These are phyloP conservation scores for Logfia minima DNA, from an alignment of 129 eudicot species.

Conservation along the genomic window DNA sequence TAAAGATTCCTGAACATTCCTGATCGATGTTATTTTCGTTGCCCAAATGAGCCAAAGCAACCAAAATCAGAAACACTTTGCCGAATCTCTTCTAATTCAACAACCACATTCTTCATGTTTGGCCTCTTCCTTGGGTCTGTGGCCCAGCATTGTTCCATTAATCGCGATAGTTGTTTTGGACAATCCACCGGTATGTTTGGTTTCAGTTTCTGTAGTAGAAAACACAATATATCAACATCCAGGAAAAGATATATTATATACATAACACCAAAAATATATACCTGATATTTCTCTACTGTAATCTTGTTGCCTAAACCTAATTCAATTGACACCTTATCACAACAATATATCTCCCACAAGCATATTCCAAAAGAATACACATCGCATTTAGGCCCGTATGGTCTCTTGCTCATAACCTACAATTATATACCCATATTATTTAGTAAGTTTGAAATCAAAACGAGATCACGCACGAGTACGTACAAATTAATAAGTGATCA, in stretches of 20 bases:
- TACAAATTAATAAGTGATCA: neutral
- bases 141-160: constrained; percentile 49
- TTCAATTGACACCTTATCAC: constrained; percentile 39
- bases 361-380: constrained; percentile 53
- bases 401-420: constrained; percentile 35
- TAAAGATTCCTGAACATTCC: too few relatives aligned
- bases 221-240: neutral
- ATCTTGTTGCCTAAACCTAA: constrained; percentile 29
- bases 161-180: constrained; percentile 34
- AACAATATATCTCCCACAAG: constrained; percentile 53
- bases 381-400: constrained; percentile 42
- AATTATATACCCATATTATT: neutral
- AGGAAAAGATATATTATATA: neutral
- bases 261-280: neutral
- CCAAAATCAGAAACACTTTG: constrained; percentile 11
- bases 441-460: neutral
- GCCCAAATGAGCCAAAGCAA: constrained; percentile 6
- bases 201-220: constrained; percentile 29
- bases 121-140: constrained; percentile 42
- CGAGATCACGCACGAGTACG: neutral
- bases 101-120: constrained; percentile 45
- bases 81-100: constrained; percentile 30
- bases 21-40: neutral
- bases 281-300: constrained; percentile 35
- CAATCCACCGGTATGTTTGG: constrained; percentile 46